phyloP scores from a whole-genome alignment of 768 basidiomycete species.

The Pleurotus eryngii region DNA sequence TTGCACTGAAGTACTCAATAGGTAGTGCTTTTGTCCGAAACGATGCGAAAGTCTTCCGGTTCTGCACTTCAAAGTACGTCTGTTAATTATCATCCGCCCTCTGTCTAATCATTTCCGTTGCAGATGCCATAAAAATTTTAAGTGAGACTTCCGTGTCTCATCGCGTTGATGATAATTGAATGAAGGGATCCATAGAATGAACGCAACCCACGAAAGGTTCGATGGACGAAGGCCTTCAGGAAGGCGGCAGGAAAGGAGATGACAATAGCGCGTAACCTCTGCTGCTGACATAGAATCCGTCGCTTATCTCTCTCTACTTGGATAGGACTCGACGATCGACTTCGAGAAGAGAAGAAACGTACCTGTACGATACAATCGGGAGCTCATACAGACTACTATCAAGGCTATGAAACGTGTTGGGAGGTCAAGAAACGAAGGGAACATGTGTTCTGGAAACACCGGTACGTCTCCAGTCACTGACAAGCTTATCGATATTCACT shows the following conservation, averaged over 20 bases:
- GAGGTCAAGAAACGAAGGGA: slow-evolving; percentile 92
- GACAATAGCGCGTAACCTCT: slow-evolving; percentile 75
- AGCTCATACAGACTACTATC: slow-evolving; percentile 87
- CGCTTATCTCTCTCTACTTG: background rate
- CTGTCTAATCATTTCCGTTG: slow-evolving; percentile 1
- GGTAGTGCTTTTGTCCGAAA: slow-evolving; percentile 96
- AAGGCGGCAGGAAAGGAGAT: slow-evolving; percentile 99
- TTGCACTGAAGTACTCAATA: slow-evolving; percentile 21
- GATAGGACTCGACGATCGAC: slow-evolving; percentile 94
- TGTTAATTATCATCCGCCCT: background rate
- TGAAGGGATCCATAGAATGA: slow-evolving; percentile 64
- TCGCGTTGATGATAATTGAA: too few relatives aligned
- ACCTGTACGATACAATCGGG: slow-evolving; percentile 95
- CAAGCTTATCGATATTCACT: slow-evolving; percentile 2
- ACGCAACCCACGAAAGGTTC: slow-evolving; percentile 96
- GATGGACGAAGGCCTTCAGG: slow-evolving; percentile 99
- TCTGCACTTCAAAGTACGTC: slow-evolving; percentile 93
- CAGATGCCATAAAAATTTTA: slow-evolving; percentile 99
- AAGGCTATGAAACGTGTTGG: slow-evolving; percentile 94
- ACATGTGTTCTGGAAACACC: slow-evolving; percentile 93
- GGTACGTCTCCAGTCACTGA: slow-evolving; percentile 35
- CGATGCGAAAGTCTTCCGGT: slow-evolving; percentile 96
- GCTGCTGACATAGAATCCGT: background rate
- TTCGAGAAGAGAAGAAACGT: slow-evolving; percentile 99
- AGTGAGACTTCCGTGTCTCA: slow-evolving; percentile 41